Percentiles rank a stretch among this genome's conserved stretches.
Conservation (phyloP, 2,329 filamentous ascomycete species). For the Xylariaceae sp. region DNA sequence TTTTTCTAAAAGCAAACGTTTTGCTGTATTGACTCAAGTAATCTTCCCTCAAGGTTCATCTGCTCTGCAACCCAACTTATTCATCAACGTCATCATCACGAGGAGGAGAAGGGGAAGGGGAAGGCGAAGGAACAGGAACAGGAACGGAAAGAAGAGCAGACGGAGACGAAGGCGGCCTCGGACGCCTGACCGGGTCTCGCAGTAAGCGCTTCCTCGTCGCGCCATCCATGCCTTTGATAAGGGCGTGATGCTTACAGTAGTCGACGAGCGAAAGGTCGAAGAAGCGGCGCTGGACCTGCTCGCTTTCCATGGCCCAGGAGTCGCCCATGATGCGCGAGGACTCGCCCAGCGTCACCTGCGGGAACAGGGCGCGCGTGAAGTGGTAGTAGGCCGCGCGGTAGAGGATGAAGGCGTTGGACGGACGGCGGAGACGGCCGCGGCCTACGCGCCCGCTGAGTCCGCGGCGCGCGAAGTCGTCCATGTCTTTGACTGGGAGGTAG, state of each 20-base stretch:
- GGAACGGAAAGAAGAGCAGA: too few species aligned
- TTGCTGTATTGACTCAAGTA: too few species aligned
- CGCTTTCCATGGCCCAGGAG: background rate
- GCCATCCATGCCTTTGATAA: background rate
- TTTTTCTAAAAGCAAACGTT: too few species aligned
- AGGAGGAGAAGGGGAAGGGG: too few species aligned
- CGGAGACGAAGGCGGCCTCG: too few species aligned
- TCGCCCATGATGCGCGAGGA: background rate
- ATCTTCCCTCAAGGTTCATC: too few species aligned
- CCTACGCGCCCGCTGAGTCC: background rate
- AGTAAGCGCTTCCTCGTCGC: too few species aligned
- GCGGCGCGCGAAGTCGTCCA: background rate
- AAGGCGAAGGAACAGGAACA: too few species aligned
- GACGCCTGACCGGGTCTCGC: too few species aligned
- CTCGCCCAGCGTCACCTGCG: accelerated
- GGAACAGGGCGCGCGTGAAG: background rate
- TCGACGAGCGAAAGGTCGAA: background rate
- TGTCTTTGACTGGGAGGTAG: background rate
- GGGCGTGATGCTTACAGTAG: background rate
- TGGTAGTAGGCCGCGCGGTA: conserved; percentile 4
- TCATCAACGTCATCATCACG: too few species aligned
- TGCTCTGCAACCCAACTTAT: too few species aligned
- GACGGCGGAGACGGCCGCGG: background rate
- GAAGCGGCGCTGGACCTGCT: background rate
- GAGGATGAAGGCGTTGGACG: conserved; percentile 9